Conservation (phyloP, 2,329 filamentous ascomycete species). For the Alternaria alternata region DNA sequence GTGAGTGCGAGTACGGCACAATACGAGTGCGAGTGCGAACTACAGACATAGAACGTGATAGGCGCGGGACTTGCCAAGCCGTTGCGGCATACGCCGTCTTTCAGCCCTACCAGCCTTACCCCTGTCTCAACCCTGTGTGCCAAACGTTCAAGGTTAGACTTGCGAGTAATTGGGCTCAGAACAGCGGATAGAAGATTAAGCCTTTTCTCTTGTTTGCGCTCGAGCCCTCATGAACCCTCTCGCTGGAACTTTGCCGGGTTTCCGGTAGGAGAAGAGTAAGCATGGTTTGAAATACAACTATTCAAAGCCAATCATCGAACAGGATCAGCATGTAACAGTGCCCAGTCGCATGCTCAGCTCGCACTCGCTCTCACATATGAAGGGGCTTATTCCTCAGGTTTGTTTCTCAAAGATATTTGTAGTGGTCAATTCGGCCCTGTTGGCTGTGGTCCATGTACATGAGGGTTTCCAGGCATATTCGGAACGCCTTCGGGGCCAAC, state of each 20-base stretch:
- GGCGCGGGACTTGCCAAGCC: neutral
- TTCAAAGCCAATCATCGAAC: neutral
- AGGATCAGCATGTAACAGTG: neutral
- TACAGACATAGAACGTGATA: neutral
- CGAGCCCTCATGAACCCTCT: neutral
- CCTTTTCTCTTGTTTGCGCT: neutral
- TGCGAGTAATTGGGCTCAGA: neutral
- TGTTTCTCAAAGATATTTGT: neutral
- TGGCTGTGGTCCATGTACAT: constrained; percentile 14
- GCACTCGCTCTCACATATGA: neutral
- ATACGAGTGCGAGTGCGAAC: constrained; percentile 1
- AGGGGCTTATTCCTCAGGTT: neutral
- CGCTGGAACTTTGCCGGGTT: neutral
- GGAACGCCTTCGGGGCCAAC: constrained; percentile 31
- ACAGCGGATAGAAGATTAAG: neutral
- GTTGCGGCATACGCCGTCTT: neutral
- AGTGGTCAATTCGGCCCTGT: constrained; percentile 10
- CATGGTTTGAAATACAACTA: neutral
- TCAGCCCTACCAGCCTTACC: neutral
- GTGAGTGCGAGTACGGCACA: neutral
- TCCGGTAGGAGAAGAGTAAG: neutral
- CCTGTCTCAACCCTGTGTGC: too few species aligned
- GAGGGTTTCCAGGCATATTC: constrained; percentile 14
- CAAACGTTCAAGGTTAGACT: neutral
- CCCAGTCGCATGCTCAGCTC: neutral